Conservation (phyloP, 2,329 filamentous ascomycete genomes). For the Metarhizium brunneum region DNA sequence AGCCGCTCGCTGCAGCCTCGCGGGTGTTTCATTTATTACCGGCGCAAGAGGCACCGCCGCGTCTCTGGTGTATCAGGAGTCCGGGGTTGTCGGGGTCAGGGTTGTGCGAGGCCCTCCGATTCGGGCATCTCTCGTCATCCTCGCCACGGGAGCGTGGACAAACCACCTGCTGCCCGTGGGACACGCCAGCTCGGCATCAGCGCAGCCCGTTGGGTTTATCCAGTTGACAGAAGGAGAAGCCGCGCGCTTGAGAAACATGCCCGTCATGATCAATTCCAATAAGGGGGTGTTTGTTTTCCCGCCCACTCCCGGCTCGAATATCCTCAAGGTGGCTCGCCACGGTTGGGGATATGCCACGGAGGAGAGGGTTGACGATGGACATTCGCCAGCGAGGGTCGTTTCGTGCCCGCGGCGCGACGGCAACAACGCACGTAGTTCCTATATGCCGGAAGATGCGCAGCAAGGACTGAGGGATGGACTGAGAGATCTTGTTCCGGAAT, state of each 20-base stretch:
- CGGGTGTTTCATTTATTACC: constrained; percentile 21
- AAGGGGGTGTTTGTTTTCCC: constrained; percentile 48
- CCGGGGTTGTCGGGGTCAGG: constrained; percentile 16
- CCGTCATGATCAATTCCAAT: constrained; percentile 48
- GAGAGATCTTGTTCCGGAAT: constrained; percentile 41
- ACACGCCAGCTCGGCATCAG: constrained; percentile 53
- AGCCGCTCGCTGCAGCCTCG: constrained; percentile 15
- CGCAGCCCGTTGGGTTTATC: constrained; percentile 58
- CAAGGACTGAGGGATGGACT: constrained; percentile 41
- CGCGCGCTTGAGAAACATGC: constrained; percentile 38
- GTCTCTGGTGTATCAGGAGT: constrained; percentile 11
- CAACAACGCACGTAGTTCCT: constrained; percentile 31
- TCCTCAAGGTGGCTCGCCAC: constrained; percentile 53
- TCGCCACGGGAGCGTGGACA: constrained; percentile 64
- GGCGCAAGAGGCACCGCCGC: constrained; percentile 19
- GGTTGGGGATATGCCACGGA: constrained; percentile 43
- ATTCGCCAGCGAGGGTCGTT: constrained; percentile 17
- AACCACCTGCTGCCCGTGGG: constrained; percentile 42
- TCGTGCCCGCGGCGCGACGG: constrained; percentile 20
- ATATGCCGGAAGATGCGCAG: constrained; percentile 41
- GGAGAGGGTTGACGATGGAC: constrained; percentile 11
- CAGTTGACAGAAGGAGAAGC: constrained; percentile 51
- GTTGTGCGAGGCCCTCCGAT: constrained; percentile 29
- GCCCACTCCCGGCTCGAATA: constrained; percentile 33
- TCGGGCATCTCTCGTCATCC: constrained; percentile 48